phyloP scores from a whole-genome alignment of 768 basidiomycete genomes.

The Stropharia rugosoannulata region DNA sequence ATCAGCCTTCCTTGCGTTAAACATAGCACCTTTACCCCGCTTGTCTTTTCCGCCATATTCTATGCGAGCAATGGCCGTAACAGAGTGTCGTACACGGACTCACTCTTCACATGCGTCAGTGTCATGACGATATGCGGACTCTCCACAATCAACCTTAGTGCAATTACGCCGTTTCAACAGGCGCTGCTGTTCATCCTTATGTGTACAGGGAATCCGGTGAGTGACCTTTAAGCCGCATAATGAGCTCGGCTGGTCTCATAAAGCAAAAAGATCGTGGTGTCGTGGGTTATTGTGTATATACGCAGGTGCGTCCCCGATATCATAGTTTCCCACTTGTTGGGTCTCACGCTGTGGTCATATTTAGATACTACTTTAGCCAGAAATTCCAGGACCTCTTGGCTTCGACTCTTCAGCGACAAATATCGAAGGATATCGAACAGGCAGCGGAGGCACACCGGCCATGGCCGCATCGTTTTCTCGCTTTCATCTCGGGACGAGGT shows the following conservation, averaged over 20 bases:
- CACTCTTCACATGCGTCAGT: conserved; percentile 75
- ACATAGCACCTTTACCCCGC: conserved; percentile 69
- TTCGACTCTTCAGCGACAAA: conserved; percentile 33
- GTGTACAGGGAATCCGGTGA: conserved; percentile 72
- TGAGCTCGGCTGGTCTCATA: not conserved
- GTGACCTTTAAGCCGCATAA: conserved; percentile 22
- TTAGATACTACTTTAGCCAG: conserved; percentile 67
- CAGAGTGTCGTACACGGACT: conserved; percentile 73
- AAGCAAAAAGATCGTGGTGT: conserved; percentile 59
- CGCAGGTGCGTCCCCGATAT: conserved; percentile 55
- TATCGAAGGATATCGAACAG: conserved; percentile 18
- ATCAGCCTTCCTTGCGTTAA: conserved; percentile 9
- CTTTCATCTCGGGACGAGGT: conserved; percentile 15
- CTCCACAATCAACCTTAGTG: conserved; percentile 65
- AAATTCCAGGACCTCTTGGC: conserved; percentile 64
- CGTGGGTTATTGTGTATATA: conserved; percentile 81
- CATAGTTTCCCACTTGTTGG: not conserved
- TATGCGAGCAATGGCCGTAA: conserved; percentile 79
- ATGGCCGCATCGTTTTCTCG: conserved; percentile 22
- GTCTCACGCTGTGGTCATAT: conserved; percentile 7
- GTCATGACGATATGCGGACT: conserved; percentile 81
- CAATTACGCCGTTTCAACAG: conserved; percentile 71
- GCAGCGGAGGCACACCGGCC: conserved; percentile 20
- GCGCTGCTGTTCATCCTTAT: conserved; percentile 72
- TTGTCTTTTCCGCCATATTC: conserved; percentile 77